Percentiles rank a stretch among this genome's conserved stretches.
These are phyloP conservation scores for Sphaerostilbella broomeana DNA, from an alignment of 2,329 filamentous ascomycete species.

Conservation along the genomic window DNA sequence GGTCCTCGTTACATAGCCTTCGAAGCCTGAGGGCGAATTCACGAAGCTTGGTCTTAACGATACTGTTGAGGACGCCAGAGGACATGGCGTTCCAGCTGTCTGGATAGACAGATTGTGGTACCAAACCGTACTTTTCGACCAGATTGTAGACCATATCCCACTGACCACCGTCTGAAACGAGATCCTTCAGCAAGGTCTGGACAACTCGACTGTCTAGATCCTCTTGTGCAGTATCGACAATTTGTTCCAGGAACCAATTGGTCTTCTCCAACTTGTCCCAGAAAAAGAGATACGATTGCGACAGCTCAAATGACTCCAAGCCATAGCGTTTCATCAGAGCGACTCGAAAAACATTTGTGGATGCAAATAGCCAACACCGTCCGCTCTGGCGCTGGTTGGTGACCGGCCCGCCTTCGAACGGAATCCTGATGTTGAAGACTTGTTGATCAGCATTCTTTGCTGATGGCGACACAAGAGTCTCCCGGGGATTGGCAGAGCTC, in stretches of 20 bases:
- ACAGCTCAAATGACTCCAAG: constrained; percentile 75
- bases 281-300: constrained; percentile 82
- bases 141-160: constrained; percentile 91
- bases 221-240: constrained; percentile 65
- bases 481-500: constrained; percentile 57
- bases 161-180: constrained; percentile 76
- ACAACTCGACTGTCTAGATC: constrained; percentile 68
- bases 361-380: constrained; percentile 86
- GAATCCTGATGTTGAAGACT: constrained; percentile 76
- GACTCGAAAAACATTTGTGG: constrained; percentile 87
- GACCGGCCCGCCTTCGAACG: constrained; percentile 73
- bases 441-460: constrained; percentile 65
- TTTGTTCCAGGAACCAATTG: constrained; percentile 82
- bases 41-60: constrained; percentile 80
- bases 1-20: constrained; percentile 36
- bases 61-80: constrained; percentile 60
- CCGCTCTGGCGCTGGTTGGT: constrained; percentile 79
- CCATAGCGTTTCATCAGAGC: constrained; percentile 79
- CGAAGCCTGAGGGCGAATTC: constrained; percentile 73
- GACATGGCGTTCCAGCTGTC: constrained; percentile 74
- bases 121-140: constrained; percentile 81
- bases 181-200: constrained; percentile 58
- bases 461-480: constrained; percentile 58
- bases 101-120: constrained; percentile 74
- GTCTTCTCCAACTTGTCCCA: constrained; percentile 92